Evolutionary conservation across 202 grass and related monocot species (phyloP), one percentile per base, ranked within the genome.

Genomic region (Brachypodium distachyon): DNA sequence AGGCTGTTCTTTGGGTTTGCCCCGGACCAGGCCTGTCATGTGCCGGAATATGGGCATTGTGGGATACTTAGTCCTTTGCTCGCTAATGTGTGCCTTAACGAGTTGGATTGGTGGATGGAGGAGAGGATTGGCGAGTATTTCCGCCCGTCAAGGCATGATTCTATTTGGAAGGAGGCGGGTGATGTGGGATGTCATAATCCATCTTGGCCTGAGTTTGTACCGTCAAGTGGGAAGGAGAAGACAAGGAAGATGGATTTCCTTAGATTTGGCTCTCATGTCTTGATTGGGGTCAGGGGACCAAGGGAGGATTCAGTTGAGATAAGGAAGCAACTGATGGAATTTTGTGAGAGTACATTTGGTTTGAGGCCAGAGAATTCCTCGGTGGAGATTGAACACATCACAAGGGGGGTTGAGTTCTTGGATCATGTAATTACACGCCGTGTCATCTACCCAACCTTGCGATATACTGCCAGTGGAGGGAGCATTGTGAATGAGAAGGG

Each of bases 161-260:
- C 83, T 0, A 88, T 98, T 73, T 88, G 87, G 91, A 92, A 84
- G 53, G 91, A 93, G 25, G 80, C 57, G 0, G 71, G 77, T 67
- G 71, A 92, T 80, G 83, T 88, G 13, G 89, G 87, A 36, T 90
- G 91, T 37, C 96, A 98, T 81, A 98, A 95, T 74, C 87, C 96
- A 12, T 77, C 96, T 21, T 98, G 96, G 96, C 96, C 91, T 29
- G 96, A 98, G 77, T 98, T 98, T 53, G 96, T 95, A 53, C 89
- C 91, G 13, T 83, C 89, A 0, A 69, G 77, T 52, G 87, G 80
- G 68, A 87, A 74, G 55, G 84, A 72, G 29, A 88, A 98, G 61
- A 92, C 85, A 31, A 89, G 84, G 68, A 95, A 86, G 76, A 94
- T 98, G 89, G 91, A 98, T 71, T 98, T 85, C 49, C 82, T 92